Conservation (phyloP, 2,329 filamentous ascomycete species). For the Cercospora janseana region DNA sequence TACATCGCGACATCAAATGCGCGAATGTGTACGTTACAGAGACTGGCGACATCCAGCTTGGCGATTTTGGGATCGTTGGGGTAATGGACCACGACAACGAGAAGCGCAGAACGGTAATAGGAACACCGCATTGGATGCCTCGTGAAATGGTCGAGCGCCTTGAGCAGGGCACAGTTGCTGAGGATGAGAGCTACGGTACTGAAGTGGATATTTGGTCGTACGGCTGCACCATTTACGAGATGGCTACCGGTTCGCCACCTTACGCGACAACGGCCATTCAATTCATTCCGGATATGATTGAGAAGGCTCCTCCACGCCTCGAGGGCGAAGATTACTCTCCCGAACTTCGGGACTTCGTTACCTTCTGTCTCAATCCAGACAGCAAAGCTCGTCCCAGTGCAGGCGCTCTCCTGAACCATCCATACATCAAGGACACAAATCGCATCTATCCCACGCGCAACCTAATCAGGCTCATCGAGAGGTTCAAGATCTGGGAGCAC, state of each 20-base stretch:
- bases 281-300: constrained; percentile 23
- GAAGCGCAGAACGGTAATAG: constrained; percentile 77
- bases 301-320: constrained; percentile 63
- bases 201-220: constrained; percentile 78
- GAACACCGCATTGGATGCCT: constrained; percentile 84
- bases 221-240: constrained; percentile 76
- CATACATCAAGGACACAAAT: constrained; percentile 64
- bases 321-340: constrained; percentile 70
- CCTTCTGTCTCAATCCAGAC: constrained; percentile 70
- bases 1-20: constrained; percentile 65
- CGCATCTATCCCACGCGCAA: constrained; percentile 62
- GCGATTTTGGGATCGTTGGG: constrained; percentile 80
- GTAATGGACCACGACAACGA: constrained; percentile 69
- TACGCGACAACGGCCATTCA: constrained; percentile 44
- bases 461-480: constrained; percentile 65
- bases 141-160: constrained; percentile 58
- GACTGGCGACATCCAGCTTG: constrained; percentile 72
- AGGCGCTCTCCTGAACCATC: constrained; percentile 66
- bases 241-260: constrained; percentile 74
- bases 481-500: constrained; percentile 73
- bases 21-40: constrained; percentile 80
- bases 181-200: constrained; percentile 44
- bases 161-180: constrained; percentile 50
- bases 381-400: constrained; percentile 68
- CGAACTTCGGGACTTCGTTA: constrained; percentile 66